These are phyloP conservation scores for Cryptococcus jaspeensis DNA, from an alignment of 1,284 basidiomycete species.

Conservation along the genomic window DNA sequence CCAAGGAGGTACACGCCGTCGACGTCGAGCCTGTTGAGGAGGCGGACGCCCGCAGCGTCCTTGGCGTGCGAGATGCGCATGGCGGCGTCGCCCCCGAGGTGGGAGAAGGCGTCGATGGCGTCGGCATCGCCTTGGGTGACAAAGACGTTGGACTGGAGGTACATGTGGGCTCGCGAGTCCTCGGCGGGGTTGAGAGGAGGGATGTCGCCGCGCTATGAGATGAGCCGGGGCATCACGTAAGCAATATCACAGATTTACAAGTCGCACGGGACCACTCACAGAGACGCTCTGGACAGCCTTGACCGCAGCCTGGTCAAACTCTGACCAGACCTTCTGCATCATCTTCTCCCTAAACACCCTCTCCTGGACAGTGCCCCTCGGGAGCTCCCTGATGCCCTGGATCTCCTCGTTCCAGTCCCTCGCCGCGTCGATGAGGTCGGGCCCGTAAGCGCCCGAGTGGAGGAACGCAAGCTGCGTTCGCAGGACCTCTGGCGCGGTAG, in stretches of 20 bases:
- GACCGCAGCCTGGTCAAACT: constrained; percentile 57
- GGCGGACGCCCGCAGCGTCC: constrained; percentile 57
- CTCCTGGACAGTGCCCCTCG: constrained; percentile 55
- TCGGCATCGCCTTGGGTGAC: constrained; percentile 58
- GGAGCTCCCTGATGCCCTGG: constrained; percentile 58
- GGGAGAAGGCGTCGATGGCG: constrained; percentile 57
- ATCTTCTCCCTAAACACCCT: constrained; percentile 58
- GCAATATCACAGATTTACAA: neutral
- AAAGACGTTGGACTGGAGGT: constrained; percentile 60
- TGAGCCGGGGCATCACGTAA: neutral
- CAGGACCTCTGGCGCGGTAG: constrained; percentile 55
- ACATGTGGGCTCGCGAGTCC: constrained; percentile 57
- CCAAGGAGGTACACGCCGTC: constrained; percentile 81
- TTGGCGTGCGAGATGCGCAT: constrained; percentile 59
- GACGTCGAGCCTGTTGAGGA: constrained; percentile 59
- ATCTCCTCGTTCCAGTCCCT: constrained; percentile 64
- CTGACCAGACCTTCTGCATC: constrained; percentile 56
- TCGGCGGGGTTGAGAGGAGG: constrained; percentile 60
- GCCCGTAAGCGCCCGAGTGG: constrained; percentile 55
- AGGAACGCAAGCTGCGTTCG: constrained; percentile 59
- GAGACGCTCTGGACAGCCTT: constrained; percentile 56
- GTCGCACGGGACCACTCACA: constrained; percentile 36
- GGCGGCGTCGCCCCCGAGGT: constrained; percentile 60
- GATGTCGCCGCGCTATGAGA: constrained; percentile 52
- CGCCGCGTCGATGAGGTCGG: constrained; percentile 56